Evolutionary conservation across 331 rosid genomes (phyloP).

Genomic region (Prunus yedoensis): DNA sequence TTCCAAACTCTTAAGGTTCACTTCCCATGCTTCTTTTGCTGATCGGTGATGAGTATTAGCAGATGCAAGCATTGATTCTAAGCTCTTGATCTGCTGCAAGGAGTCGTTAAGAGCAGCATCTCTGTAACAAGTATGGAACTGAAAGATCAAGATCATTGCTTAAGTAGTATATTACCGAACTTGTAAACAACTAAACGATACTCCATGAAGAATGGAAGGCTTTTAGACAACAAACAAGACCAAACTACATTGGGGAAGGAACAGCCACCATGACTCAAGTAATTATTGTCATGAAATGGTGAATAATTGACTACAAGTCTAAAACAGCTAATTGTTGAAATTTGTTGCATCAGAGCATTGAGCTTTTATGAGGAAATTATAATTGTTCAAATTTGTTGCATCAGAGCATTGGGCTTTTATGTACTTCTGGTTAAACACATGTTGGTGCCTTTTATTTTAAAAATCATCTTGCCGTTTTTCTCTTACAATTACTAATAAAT

Average conservation of each 20-base stretch:
- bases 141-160: slow-evolving; percentile 29
- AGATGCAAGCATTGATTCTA: slow-evolving; percentile 72
- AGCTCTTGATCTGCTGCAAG: slow-evolving; percentile 64
- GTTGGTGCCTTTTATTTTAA: not conserved
- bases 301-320: not conserved
- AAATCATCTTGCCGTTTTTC: not conserved
- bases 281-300: not conserved
- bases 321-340: not conserved
- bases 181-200: not conserved
- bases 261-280: not conserved
- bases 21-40: slow-evolving; percentile 91
- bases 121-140: slow-evolving; percentile 51
- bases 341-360: not conserved
- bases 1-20: slow-evolving; percentile 75
- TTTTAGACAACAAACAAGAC: slow-evolving; percentile 13
- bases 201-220: slow-evolving; percentile 5
- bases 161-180: not conserved
- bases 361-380: not conserved
- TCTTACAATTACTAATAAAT: not conserved
- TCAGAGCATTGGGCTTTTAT: not conserved
- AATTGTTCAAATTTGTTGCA: not conserved
- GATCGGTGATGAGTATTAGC: slow-evolving; percentile 55
- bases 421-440: not conserved
- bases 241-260: not conserved
- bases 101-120: slow-evolving; percentile 55